Base-by-base conservation (phyloP, 495 filamentous ascomycete species). In the Pyronema domesticum region DNA sequence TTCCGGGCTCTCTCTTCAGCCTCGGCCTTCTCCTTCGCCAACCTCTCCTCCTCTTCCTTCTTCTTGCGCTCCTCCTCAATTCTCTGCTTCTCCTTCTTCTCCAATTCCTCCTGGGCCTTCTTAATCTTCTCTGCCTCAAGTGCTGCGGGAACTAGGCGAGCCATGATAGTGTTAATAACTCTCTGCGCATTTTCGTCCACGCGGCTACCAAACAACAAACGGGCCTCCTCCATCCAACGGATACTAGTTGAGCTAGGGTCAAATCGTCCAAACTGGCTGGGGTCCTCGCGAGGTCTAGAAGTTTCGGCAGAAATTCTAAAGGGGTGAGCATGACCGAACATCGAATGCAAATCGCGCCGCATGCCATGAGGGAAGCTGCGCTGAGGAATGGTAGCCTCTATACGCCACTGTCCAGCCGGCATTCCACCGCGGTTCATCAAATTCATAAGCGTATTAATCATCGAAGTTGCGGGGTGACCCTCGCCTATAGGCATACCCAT, bases 171-270 rank as follows among this genome's bases (percentile, higher is more conserved):
- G 60, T 78, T 79, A 55, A 84, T 68, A 3, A 94, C 73, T 56
- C 78, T 80, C 54, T 73, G 69, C n/a, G 81, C 77, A 61, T 84
- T 87, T 34, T 93, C 87, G 7, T 75, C 62, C 51, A 82, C 75
- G 17, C 69, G 73, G 40, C 67, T 67, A 46, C 82, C 83, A 67
- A 87, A 96, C 0, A 96, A 71, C 67, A 96, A 77, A 55, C 81
- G 81, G 10, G 88, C 84, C 68, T 96, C 91, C 60, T 95, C 85
- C 60, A 83, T 80, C 89, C 93, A 99, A 44, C 91, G 80, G 40
- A 73, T 71, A 40, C 69, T 70, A 9, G 89, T 95, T 2, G 75
- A 70, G 35, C 77, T 76, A 14, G 85, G 73, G 18, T 73, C 70
- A 67, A 95, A 95, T 37, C 49, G 57, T 44, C 60, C 65, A 23